A percentile compares a stretch with the other conserved stretches of the same genome.
phyloP scores from a whole-genome alignment of 768 basidiomycete species.

The Russula virescens region DNA sequence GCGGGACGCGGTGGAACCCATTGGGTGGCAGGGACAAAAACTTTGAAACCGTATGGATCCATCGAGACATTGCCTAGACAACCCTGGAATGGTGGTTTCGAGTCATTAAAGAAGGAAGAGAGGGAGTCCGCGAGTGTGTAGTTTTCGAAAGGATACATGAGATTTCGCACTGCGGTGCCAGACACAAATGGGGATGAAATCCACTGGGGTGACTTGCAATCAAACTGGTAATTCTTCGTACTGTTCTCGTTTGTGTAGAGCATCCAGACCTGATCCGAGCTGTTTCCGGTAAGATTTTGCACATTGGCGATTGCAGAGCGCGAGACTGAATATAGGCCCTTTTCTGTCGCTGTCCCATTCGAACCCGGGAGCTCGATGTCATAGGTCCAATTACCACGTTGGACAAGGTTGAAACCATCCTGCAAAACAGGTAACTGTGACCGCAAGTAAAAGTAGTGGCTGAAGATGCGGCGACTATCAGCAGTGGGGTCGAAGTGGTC shows the following conservation, averaged over 20 bases:
- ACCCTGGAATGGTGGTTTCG: slow-evolving; percentile 60
- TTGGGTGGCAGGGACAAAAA: slow-evolving; percentile 57
- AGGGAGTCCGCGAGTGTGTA: slow-evolving; percentile 63
- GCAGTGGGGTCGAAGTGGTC: slow-evolving; percentile 94
- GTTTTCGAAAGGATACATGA: slow-evolving; percentile 80
- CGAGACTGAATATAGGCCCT: slow-evolving; percentile 82
- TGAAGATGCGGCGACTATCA: slow-evolving; percentile 65
- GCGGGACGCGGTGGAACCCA: slow-evolving; percentile 71
- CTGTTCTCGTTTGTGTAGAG: slow-evolving; percentile 82
- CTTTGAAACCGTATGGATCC: slow-evolving; percentile 76
- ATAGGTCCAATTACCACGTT: slow-evolving; percentile 82
- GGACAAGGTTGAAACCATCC: slow-evolving; percentile 82
- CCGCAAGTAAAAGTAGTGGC: slow-evolving; percentile 70
- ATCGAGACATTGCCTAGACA: slow-evolving; percentile 64
- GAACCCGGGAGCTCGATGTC: slow-evolving; percentile 78
- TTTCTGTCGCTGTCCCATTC: slow-evolving; percentile 70
- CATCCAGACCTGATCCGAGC: slow-evolving; percentile 72
- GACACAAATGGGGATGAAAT: slow-evolving; percentile 73
- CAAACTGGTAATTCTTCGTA: slow-evolving; percentile 56
- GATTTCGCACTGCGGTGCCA: slow-evolving; percentile 59
- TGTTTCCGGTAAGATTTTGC: slow-evolving; percentile 59
- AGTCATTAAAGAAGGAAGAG: slow-evolving; percentile 55
- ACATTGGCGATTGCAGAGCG: slow-evolving; percentile 52
- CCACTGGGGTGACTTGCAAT: slow-evolving; percentile 57
- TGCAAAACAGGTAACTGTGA: slow-evolving; percentile 64